Evolutionary conservation across 345 rosid species (phyloP).

Genomic region (Eucalyptus virginea): DNA sequence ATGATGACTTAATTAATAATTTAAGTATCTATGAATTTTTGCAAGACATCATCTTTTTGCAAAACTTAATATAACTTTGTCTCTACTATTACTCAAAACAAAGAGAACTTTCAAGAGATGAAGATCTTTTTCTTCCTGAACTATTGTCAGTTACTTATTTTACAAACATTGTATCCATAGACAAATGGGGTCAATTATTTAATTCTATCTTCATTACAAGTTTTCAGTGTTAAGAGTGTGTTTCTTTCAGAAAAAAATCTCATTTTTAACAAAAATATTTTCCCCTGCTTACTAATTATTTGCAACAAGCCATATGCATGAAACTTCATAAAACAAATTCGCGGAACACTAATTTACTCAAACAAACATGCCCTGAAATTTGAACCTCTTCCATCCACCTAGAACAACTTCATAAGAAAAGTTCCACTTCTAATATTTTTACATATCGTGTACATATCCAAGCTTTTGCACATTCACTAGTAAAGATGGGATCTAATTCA

Average conservation of each 20-base stretch:
- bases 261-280: neutral
- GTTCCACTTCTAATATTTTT: neutral
- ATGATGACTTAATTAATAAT: neutral
- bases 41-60: neutral
- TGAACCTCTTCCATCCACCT: neutral
- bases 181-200: neutral
- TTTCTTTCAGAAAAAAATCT: too few species aligned
- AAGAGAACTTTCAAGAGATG: neutral
- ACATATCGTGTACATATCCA: neutral
- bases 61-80: neutral
- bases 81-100: neutral
- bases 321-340: too few species aligned
- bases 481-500: neutral
- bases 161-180: neutral
- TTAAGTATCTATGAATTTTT: neutral
- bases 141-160: neutral
- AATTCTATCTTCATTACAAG: neutral
- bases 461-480: neutral
- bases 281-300: neutral
- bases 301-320: neutral
- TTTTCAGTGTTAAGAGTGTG: neutral
- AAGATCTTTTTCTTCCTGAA: neutral
- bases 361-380: neutral
- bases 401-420: neutral
- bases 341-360: rapidly evolving